phyloP scores from a whole-genome alignment of 1,139 yeast genomes.

The Yamadazyma atmosphaerica region DNA sequence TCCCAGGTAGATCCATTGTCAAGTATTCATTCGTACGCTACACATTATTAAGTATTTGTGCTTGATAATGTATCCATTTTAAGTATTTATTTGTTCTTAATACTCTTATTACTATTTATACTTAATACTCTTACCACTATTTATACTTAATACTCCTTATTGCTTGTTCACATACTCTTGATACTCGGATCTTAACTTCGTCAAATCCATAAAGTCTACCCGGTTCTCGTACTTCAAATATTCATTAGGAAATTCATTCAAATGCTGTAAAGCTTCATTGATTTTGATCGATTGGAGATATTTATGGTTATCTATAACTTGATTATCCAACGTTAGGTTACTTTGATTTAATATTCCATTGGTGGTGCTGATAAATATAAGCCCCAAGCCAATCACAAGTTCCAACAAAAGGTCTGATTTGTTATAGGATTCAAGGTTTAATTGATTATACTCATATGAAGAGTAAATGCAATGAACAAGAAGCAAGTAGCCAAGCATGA shows the following conservation, averaged over 20 bases:
- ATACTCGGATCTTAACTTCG: conserved; percentile 40
- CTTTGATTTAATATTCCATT: conserved; percentile 24
- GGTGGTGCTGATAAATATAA: conserved; percentile 39
- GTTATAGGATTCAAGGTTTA: conserved; percentile 18
- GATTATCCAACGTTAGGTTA: conserved; percentile 23
- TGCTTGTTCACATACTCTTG: conserved; percentile 31
- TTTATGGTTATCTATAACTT: conserved; percentile 19
- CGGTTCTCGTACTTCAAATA: conserved; percentile 45
- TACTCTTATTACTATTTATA: too few species aligned
- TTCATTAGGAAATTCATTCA: conserved; percentile 47
- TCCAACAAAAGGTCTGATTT: conserved; percentile 41
- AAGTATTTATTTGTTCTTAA: too few species aligned
- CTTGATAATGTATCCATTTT: too few species aligned
- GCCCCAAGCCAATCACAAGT: conserved; percentile 37
- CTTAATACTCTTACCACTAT: too few species aligned
- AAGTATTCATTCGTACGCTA: too few species aligned
- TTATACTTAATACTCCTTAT: too few species aligned
- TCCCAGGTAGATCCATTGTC: too few species aligned
- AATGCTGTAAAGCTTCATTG: conserved; percentile 44
- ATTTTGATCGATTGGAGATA: conserved; percentile 49
- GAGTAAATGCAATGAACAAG: conserved; percentile 52
- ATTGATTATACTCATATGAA: conserved; percentile 50
- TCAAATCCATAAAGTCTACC: conserved; percentile 46
- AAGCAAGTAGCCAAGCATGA: conserved; percentile 31
- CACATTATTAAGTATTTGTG: too few species aligned